These are phyloP conservation scores for Penicillium fimorum DNA, from an alignment of 495 filamentous ascomycete genomes.

Conservation along the genomic window DNA sequence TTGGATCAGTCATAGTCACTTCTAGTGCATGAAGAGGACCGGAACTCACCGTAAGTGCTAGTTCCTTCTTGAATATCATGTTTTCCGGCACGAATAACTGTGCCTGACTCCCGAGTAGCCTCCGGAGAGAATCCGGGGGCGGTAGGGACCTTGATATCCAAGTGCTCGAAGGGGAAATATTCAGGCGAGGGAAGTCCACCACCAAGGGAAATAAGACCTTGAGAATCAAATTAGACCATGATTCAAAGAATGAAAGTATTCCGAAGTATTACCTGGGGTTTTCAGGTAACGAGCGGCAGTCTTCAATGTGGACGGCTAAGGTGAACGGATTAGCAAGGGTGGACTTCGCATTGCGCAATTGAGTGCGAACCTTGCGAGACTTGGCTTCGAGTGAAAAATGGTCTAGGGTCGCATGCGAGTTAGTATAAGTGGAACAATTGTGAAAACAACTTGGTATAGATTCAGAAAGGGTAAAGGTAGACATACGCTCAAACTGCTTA, in stretches of 20 bases:
- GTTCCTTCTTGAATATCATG: constrained; percentile 70
- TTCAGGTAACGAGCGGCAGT: constrained; percentile 71
- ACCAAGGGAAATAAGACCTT: constrained; percentile 77
- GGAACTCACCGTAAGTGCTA: constrained; percentile 54
- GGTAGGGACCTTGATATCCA: constrained; percentile 65
- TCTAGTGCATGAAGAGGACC: not conserved
- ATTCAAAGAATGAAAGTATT: not conserved
- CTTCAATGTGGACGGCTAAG: constrained; percentile 67
- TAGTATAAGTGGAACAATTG: not conserved
- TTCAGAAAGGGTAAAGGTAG: not conserved
- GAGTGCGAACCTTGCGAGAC: constrained; percentile 37
- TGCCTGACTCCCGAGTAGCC: constrained; percentile 54
- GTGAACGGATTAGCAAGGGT: not conserved
- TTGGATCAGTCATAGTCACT: constrained; percentile 6
- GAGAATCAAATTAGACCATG: not conserved
- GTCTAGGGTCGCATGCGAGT: constrained; percentile 22
- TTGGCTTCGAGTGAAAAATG: constrained; percentile 41
- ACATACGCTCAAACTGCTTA: constrained; percentile 82
- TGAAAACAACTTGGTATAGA: not conserved
- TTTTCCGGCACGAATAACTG: constrained; percentile 67
- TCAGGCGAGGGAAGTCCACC: constrained; percentile 86
- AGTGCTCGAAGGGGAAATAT: constrained; percentile 80
- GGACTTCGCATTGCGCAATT: constrained; percentile 12
- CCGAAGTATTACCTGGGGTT: constrained; percentile 53
- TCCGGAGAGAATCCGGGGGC: constrained; percentile 67